Evolutionary conservation across 371 early-diverging fungal genomes (phyloP).

Genomic region (Apophysomyces ossiformis): DNA sequence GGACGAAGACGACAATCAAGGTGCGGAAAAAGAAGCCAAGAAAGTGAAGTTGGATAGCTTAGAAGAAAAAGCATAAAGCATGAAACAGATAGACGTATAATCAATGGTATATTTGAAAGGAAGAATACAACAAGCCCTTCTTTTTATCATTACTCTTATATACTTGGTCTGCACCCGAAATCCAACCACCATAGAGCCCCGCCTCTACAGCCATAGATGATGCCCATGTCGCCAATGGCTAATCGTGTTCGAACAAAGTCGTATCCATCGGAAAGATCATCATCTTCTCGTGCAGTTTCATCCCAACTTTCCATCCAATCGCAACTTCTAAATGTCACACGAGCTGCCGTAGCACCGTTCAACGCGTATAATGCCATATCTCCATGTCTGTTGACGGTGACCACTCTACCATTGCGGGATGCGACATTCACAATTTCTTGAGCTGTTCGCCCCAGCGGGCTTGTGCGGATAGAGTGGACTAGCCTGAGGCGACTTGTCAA

Average conservation of each 20-base stretch:
- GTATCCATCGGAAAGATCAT: slow-evolving; percentile 52
- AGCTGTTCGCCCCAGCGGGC: slow-evolving; percentile 34
- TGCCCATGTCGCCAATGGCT: slow-evolving; percentile 45
- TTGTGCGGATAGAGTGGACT: slow-evolving; percentile 41
- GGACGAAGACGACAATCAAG: background rate
- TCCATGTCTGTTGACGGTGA: slow-evolving; percentile 46
- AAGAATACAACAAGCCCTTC: background rate
- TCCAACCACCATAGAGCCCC: slow-evolving; percentile 52
- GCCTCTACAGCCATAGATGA: slow-evolving; percentile 42
- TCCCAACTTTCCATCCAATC: slow-evolving; percentile 38
- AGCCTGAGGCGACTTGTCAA: slow-evolving; percentile 27
- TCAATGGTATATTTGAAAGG: too few species aligned
- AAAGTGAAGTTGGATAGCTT: background rate
- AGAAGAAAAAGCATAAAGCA: background rate
- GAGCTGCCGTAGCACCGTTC: slow-evolving; percentile 46
- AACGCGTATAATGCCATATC: slow-evolving; percentile 46
- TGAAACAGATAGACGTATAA: background rate
- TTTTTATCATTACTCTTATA: slow-evolving; percentile 6
- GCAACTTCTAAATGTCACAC: slow-evolving; percentile 19
- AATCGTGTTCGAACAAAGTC: slow-evolving; percentile 43
- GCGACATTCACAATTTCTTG: slow-evolving; percentile 38
- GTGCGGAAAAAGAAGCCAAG: background rate
- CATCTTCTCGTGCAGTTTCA: slow-evolving; percentile 34
- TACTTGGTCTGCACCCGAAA: slow-evolving; percentile 37
- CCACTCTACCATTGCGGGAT: slow-evolving; percentile 33